Evolutionary conservation across 306 rosid genomes (phyloP).

Genomic region (Hippophae tibetana): DNA sequence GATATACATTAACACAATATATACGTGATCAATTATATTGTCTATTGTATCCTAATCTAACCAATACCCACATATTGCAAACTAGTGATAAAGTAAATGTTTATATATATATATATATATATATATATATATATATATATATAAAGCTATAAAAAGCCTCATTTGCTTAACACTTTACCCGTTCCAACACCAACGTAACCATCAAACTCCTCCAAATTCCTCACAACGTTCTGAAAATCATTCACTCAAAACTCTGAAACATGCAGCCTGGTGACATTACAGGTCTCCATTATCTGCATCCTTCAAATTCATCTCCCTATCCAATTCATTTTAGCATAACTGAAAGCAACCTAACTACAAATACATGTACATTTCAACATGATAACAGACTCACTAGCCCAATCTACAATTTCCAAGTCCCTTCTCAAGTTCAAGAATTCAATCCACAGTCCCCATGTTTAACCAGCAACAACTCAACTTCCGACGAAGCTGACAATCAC

Average conservation of each 20-base stretch:
- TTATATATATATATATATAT: no score
- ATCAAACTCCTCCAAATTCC: slow-evolving; percentile 12
- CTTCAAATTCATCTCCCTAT: slow-evolving; percentile 43
- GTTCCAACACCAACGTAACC: slow-evolving; percentile 26
- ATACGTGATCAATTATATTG: no score
- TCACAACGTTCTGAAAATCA: slow-evolving; percentile 11
- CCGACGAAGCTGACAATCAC: slow-evolving; percentile 81
- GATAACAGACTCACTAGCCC: slow-evolving; percentile 31
- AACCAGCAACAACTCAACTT: slow-evolving; percentile 66
- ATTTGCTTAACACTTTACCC: slow-evolving; percentile 24
- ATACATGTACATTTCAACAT: slow-evolving; percentile 30
- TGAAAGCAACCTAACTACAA: slow-evolving; percentile 31
- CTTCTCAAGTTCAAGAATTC: slow-evolving; percentile 41
- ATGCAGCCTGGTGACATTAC: slow-evolving; percentile 56
- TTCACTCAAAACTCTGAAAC: slow-evolving; percentile 19
- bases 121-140: no score
- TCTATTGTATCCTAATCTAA: no score
- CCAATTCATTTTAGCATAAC: slow-evolving; percentile 27
- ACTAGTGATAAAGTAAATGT: no score
- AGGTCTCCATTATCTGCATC: slow-evolving; percentile 38
- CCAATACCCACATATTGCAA: no score
- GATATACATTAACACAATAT: no score
- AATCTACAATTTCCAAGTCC: slow-evolving; percentile 30
- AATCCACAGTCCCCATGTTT: slow-evolving; percentile 44
- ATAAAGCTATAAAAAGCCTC: slow-evolving; percentile 48